Evolutionary conservation across 1,139 yeast genomes (phyloP), one percentile per base, ranked within the genome.

Genomic region (Citeromyces hawaiiensis): DNA sequence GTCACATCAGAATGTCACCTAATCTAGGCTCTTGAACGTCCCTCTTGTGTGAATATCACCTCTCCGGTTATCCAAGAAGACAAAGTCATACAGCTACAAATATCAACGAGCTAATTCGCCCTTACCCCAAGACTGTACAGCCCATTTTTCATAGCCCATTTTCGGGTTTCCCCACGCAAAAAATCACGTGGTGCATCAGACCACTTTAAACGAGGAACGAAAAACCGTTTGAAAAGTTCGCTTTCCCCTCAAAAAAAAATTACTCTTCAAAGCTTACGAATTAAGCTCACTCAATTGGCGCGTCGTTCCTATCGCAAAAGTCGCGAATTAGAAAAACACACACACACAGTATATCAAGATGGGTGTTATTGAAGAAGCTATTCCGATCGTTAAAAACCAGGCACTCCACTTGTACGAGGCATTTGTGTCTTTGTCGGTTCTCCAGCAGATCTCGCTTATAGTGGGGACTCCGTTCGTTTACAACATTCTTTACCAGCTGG

Each of bases 401-500:
- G 27, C 11, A 4, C 3, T 23, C 4, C 8, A 23, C 27, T 11
- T 23, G 27, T 23, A 23, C 11, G 11, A 23, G 9, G 27, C 27
- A 9, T 23, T 23, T 9, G 11, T 9, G 3, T 23, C 27, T 7
- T 11, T 23, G 5, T 23, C 27, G 11, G 11, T 43, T 2, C 29
- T 46, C 9, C 59, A 55, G 46, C 69, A 68, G 50, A 41, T 66
- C 27, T 51, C 62, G 4, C 40, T 75, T 3, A 40, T 68, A n/a
- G 43, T 64, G 15, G 44, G 63, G 5, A 46, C 75, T 39, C 79
- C 79, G 10, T 69, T 72, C 50, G 51, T 79, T 19, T 72, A 77
- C 61, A 80, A 80, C 51, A 61, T 82, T 35, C 53, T 71, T 25
- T 76, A 80, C 76, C 96, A 87, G 63, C 61, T 82, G 4, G 54